Evolutionary conservation across 2,329 filamentous ascomycete genomes (phyloP), one percentile per base, ranked within the genome.

Genomic region (Aspergillus sp.): DNA sequence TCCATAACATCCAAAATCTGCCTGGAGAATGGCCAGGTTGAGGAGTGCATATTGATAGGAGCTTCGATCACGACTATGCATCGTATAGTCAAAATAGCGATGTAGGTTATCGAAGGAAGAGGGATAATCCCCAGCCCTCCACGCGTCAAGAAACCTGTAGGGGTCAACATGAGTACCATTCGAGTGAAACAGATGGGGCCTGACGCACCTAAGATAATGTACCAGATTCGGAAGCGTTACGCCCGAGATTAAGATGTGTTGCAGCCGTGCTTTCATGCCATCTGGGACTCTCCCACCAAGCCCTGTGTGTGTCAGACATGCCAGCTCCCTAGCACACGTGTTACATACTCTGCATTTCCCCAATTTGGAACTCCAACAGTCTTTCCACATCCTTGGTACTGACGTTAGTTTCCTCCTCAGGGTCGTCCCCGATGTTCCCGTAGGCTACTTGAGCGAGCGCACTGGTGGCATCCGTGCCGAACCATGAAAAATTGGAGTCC

Each of bases 11-110:
- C 92, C 92, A 75, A 97, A 97, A 69, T 97, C 94, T 14, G 92
- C 90, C 66, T 99, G 93, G 4, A 97, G 81, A 32, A 96, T 90
- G 3, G 92, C 93, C 53, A 96, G 82, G 65, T 96, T 96, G 66
- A 99, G 85, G 13, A 97, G 76, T 0, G 94, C 94, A 67, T 96
- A 96, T 67, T 97, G 94, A 65, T 99, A 97, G 63, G 92, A 92
- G 4, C 88, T 82, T 20, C 89, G 86, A 63, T 95, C 89, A 54
- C 85, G 79, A 60, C 85, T 88, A 63, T 94, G 88, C 84, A 95
- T 91, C 1, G 92, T 94, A 71, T 96, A 96, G 70, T 99, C 94
- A 64, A 96, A 99, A 70, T 96, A 99, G 47, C 90, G 86, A 69
- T 97, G 92, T 17, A 99, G 79, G 60, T 87, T 87, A 64, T 99